A percentile compares a stretch with the other conserved stretches of the same genome.
Conservation (phyloP, 371 early-diverging fungal species). For the Amoeboaphelidium protococcarum region DNA sequence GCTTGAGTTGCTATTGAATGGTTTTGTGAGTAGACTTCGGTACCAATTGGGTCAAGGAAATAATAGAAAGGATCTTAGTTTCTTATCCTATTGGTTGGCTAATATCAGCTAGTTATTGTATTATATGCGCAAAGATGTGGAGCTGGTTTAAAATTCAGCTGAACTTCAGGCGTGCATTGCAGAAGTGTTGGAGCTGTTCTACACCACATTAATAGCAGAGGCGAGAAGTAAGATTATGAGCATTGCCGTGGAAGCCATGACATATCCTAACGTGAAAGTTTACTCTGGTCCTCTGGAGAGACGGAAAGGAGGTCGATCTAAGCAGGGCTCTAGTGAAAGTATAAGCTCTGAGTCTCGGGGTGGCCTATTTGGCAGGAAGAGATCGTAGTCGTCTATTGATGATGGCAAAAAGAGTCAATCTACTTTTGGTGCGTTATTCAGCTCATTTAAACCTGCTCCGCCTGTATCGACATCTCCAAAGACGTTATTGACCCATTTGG, state of each 20-base stretch:
- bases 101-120: not conserved
- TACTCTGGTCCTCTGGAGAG: not conserved
- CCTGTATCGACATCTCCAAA: not conserved
- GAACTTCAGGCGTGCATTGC: not conserved
- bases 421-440: not conserved
- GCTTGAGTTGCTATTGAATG: conserved; percentile 12
- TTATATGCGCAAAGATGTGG: not conserved
- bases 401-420: not conserved
- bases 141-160: not conserved
- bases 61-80: not conserved
- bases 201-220: too few relatives aligned
- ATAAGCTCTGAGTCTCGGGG: not conserved
- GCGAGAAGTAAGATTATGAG: not conserved
- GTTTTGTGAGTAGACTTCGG: not conserved
- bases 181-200: not conserved
- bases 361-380: not conserved
- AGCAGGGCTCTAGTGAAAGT: not conserved
- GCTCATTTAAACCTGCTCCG: not conserved
- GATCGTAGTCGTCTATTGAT: not conserved
- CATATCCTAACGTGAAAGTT: not conserved
- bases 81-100: not conserved
- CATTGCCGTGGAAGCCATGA: not conserved
- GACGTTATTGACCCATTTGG: not conserved
- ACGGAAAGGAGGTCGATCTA: not conserved
- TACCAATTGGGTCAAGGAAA: not conserved